Base-by-base conservation (phyloP, 352 stramenopile genomes). In the Globisporangium orthogonon region DNA sequence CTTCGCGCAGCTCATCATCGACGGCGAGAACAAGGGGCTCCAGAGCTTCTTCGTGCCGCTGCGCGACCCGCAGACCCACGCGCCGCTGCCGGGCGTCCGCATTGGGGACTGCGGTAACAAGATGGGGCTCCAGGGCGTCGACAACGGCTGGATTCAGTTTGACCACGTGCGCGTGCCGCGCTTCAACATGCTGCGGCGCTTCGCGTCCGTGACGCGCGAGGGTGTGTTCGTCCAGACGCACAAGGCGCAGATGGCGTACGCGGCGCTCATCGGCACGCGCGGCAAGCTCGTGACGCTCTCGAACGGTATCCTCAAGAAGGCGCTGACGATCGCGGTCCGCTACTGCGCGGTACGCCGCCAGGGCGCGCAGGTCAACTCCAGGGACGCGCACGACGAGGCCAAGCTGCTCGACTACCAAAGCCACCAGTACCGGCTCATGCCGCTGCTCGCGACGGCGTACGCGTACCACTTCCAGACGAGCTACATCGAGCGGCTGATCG, bases 11-110 rank as follows among this genome's bases (percentile, higher is more conserved):
- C 79, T 98, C 7, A 85, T 98, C 46, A 70, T 94, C 23, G 53
- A 73, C 30, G 84, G 78, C 33, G 65, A 62, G 65, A 63, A 91
- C 65, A 79, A 92, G 43, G 96, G 96, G 6, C 88, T 98, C 45
- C 95, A 98, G 74, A 97, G 92, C 65, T 99, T 99, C 67, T 73
- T 99, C 41, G 88, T 99, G 39, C 96, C 83, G 15, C 56, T 98
- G 6, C 87, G 96, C n/a, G 83, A 98, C 41, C 69, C 87, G 64
- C 74, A 95, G 48, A 88, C 72, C 15, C 76, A 89, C 51, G 49
- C 57, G 29, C 66, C 71, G 18, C 52, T 89, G 2, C 62, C 76
- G 41, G 78, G 80, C 29, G 56, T 91, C 13, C 67, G 65, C 14
- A 74, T 90, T 39, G 85, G 83, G 50, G 80, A 89, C 64, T 79